Conservation (phyloP, 2,329 filamentous ascomycete species). For the Orbilia blumenaviensis region DNA sequence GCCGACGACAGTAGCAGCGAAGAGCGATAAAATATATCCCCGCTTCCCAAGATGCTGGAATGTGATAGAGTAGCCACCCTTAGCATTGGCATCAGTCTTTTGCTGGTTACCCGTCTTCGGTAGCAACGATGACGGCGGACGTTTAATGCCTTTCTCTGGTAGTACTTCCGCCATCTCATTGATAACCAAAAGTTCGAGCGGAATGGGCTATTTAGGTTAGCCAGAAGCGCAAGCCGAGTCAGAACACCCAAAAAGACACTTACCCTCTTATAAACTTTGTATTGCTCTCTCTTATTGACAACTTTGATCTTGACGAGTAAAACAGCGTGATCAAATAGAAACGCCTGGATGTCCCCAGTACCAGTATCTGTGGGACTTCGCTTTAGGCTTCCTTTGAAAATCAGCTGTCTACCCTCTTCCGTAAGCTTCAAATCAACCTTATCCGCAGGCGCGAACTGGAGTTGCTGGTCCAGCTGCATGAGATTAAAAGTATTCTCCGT, state of each 20-base stretch:
- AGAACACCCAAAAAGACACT: constrained; percentile 49
- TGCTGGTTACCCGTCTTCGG: constrained; percentile 67
- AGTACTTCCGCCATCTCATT: constrained; percentile 97
- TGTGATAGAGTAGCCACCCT: constrained; percentile 86
- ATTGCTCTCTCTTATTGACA: constrained; percentile 90
- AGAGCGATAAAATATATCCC: constrained; percentile 90
- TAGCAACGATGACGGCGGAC: constrained; percentile 86
- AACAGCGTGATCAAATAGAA: constrained; percentile 95
- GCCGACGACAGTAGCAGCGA: constrained; percentile 82
- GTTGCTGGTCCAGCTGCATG: constrained; percentile 86
- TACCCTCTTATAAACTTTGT: constrained; percentile 86
- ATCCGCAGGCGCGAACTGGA: constrained; percentile 89
- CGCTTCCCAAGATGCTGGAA: constrained; percentile 96
- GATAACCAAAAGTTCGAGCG: constrained; percentile 89
- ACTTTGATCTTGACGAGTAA: constrained; percentile 90
- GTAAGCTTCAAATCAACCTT: constrained; percentile 93
- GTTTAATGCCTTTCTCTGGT: constrained; percentile 81
- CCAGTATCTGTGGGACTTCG: constrained; percentile 75
- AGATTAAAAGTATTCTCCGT: constrained; percentile 98
- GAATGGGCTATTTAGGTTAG: constrained; percentile 73
- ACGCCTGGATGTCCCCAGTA: constrained; percentile 80
- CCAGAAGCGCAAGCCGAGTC: constrained; percentile 1
- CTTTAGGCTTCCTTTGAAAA: constrained; percentile 94
- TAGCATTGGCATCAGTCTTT: constrained; percentile 65
- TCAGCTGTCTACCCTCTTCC: constrained; percentile 88